phyloP scores from a whole-genome alignment of 257 asterid genomes.

The Eucommia ulmoides region DNA sequence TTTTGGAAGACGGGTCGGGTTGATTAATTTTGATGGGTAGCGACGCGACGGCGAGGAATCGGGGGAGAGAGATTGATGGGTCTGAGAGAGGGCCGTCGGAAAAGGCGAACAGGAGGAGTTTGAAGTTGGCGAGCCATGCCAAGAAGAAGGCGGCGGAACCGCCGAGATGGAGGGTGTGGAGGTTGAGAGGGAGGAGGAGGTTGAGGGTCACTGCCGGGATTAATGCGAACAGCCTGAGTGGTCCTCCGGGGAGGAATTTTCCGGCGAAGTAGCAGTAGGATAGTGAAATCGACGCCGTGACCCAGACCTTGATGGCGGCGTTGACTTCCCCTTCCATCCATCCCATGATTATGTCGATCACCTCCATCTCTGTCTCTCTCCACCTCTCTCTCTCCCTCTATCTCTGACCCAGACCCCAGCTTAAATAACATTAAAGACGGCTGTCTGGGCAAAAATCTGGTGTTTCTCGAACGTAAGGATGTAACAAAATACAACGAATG shows the following conservation, averaged over 20 bases:
- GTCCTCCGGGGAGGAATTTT: constrained; percentile 23
- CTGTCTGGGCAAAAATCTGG: too few relatives aligned
- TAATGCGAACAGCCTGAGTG: constrained; percentile 23
- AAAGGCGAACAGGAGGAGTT: constrained; percentile 33
- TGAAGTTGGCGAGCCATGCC: constrained; percentile 32
- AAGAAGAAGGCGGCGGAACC: constrained; percentile 22
- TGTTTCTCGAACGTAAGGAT: too few relatives aligned
- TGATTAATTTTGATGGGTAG: constrained; percentile 18
- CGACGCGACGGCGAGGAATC: constrained; percentile 15
- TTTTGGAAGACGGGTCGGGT: constrained; percentile 2
- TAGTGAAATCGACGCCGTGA: constrained; percentile 10
- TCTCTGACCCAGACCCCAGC: too few relatives aligned
- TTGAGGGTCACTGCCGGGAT: constrained; percentile 19
- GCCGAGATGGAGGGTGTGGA: constrained; percentile 16
- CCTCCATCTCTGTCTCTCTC: too few relatives aligned
- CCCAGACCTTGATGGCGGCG: constrained; percentile 23
- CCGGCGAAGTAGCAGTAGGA: constrained; percentile 31
- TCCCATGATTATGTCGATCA: too few relatives aligned
- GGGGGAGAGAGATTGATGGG: constrained; percentile 23
- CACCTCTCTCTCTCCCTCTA: too few relatives aligned
- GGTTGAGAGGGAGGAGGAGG: constrained; percentile 21
- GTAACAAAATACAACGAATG: too few relatives aligned
- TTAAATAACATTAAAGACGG: too few relatives aligned
- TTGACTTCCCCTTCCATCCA: constrained; percentile 23
- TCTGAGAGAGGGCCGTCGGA: constrained; percentile 32